A percentile compares a stretch with the other conserved stretches of the same genome.
phyloP scores from a whole-genome alignment of 352 stramenopile species.

The Phytophthora constricta region DNA sequence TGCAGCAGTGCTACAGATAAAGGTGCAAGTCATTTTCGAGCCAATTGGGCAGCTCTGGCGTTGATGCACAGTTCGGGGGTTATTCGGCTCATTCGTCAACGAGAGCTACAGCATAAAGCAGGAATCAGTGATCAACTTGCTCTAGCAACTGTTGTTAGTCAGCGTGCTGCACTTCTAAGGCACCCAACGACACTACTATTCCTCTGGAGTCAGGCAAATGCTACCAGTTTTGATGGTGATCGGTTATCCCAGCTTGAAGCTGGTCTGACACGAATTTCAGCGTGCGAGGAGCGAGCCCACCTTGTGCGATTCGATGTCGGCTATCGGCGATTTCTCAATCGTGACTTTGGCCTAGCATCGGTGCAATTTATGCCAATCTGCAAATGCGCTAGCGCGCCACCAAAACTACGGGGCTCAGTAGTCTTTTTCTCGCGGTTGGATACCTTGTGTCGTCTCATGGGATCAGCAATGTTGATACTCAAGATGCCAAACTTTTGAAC shows the following conservation, averaged over 20 bases:
- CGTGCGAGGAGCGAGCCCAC: conserved; percentile 36
- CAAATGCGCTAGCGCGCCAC: conserved; percentile 41
- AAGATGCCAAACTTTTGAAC: conserved; percentile 32
- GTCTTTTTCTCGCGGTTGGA: conserved; percentile 44
- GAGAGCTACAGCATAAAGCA: conserved; percentile 7
- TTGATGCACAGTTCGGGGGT: conserved; percentile 38
- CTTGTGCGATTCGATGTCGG: conserved; percentile 49
- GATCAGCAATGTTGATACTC: not conserved
- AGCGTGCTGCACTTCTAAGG: conserved; percentile 20
- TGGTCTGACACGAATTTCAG: conserved; percentile 12
- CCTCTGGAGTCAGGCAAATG: conserved; percentile 36
- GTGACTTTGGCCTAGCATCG: conserved; percentile 35
- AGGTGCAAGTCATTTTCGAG: conserved; percentile 9
- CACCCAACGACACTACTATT: conserved; percentile 44
- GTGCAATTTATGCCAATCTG: conserved; percentile 45
- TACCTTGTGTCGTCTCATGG: conserved; percentile 30
- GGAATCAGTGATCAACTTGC: conserved; percentile 1
- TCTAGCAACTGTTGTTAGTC: conserved; percentile 7
- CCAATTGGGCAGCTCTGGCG: conserved; percentile 40
- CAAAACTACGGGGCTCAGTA: conserved; percentile 49
- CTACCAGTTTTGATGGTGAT: conserved; percentile 14
- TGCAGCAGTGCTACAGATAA: conserved; percentile 13
- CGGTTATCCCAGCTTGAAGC: conserved; percentile 14
- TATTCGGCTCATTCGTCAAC: conserved; percentile 34
- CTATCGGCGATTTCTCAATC: conserved; percentile 34